Base-by-base conservation (phyloP, 257 asterid species). In the Plantago major region DNA sequence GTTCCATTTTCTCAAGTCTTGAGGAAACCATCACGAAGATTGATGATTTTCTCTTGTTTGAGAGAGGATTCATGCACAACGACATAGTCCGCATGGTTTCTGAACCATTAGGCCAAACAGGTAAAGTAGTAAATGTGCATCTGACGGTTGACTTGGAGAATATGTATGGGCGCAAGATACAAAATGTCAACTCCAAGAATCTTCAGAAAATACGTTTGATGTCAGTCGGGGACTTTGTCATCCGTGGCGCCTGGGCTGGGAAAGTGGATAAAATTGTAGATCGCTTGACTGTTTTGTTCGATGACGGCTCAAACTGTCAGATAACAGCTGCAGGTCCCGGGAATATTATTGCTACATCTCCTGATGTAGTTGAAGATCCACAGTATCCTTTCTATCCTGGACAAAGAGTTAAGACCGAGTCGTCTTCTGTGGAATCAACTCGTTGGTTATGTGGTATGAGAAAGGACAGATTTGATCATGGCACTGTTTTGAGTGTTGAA, bases 31-130 rank as follows among this genome's bases (percentile, higher is more conserved):
- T 93, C 9, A 84, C 82, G 22, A 89, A 75, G 55, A 89, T 93
- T 0, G 97, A 93, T 17, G 96, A 89, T 75, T 84, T 89, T 67
- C 97, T 93, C 74, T 73, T 83, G 69, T 93, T 93, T 28, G 99
- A 89, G 67, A 79, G 94, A 64, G 81, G 78, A 6, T 89, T 80
- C 74, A 14, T 69, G 40, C 82, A 67, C 1, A 90, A 95, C 26
- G 96, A 89, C 70, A 73, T 89, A 55, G 96, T 93, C 58, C 79
- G 90, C 74, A 74, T 72, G 46, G 79, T 67, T n/a, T 76, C 82
- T 0, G 92, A 93, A 42, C 89, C 99, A 51, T 74, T 67, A 6
- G 81, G 81, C 28, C 90, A 83, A 82, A 81, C 79, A 79, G 99
- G 99, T 22, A 84, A 80, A 71, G 95, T 93, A 60, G 51, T 93